A percentile compares a stretch with the other conserved stretches of the same genome.
These are phyloP conservation scores for Zoysia japonica DNA, from an alignment of 176 grass and related monocot genomes.

Conservation along the genomic window DNA sequence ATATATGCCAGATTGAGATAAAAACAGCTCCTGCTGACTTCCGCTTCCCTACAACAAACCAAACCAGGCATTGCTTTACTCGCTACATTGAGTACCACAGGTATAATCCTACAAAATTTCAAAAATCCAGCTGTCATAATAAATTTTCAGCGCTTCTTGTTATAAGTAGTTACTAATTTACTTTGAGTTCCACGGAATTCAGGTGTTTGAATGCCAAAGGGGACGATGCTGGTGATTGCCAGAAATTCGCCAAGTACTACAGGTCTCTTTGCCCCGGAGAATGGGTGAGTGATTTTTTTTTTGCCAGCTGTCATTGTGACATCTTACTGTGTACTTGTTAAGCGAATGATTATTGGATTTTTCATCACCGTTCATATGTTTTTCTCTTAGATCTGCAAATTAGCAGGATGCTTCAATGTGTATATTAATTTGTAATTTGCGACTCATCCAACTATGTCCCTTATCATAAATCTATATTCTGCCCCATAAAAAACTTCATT, in stretches of 20 bases:
- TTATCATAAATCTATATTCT: slow-evolving; percentile 7
- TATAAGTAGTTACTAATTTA: not conserved
- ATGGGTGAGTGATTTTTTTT: slow-evolving; percentile 51
- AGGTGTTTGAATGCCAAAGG: slow-evolving; percentile 70
- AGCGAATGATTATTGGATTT: not conserved
- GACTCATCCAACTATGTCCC: not conserved
- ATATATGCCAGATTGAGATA: slow-evolving; percentile 45
- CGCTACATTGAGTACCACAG: slow-evolving; percentile 70
- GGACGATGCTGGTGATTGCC: slow-evolving; percentile 48
- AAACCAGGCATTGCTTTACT: slow-evolving; percentile 81
- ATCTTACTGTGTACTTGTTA: not conserved
- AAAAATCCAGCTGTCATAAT: not conserved
- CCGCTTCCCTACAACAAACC: slow-evolving; percentile 78
- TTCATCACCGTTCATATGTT: not conserved
- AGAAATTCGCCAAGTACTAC: slow-evolving; percentile 73
- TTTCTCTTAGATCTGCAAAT: not conserved
- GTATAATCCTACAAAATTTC: slow-evolving; percentile 35
- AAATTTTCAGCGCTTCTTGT: not conserved
- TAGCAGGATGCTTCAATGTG: not conserved
- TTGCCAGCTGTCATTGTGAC: not conserved
- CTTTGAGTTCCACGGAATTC: not conserved
- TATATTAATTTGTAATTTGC: not conserved
- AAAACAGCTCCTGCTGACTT: slow-evolving; percentile 77
- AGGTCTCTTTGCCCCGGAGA: slow-evolving; percentile 66
- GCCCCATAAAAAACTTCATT: not conserved